These are phyloP conservation scores for Echeveria elegans DNA, from an alignment of 164 flowering plant genomes.

Conservation along the genomic window DNA sequence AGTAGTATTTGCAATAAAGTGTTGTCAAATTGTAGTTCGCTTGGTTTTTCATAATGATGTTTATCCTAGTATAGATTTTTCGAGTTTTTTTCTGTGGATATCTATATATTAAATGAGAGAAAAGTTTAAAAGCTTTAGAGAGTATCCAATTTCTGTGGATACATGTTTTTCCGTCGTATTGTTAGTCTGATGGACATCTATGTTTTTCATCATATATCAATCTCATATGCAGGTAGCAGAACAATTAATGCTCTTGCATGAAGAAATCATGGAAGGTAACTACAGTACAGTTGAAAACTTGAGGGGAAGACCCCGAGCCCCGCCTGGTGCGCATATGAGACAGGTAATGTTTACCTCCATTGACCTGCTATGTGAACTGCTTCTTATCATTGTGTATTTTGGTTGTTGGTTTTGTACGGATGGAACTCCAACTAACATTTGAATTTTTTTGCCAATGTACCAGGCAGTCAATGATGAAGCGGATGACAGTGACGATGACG, in stretches of 20 bases:
- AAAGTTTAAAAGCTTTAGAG: too few species aligned
- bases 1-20: too few species aligned
- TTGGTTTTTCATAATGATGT: too few species aligned
- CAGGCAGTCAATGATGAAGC: slow-evolving; percentile 1
- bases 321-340: slow-evolving; percentile 2
- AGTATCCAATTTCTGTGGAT: too few species aligned
- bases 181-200: too few species aligned
- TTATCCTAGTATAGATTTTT: too few species aligned
- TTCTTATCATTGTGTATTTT: too few species aligned
- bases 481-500: slow-evolving; percentile 5
- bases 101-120: too few species aligned
- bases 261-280: slow-evolving; percentile 55
- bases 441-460: not conserved
- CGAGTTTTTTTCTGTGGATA: too few species aligned
- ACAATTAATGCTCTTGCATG: slow-evolving; percentile 54
- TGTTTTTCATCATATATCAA: not conserved
- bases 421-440: not conserved
- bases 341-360: slow-evolving; percentile 4
- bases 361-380: too few species aligned
- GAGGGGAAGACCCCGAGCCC: slow-evolving; percentile 6
- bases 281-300: slow-evolving; percentile 22
- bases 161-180: not conserved
- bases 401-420: too few species aligned
- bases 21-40: too few species aligned
- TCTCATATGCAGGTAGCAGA: slow-evolving; percentile 56